A percentile compares a stretch with the other conserved stretches of the same genome.
These are phyloP conservation scores for Fusarium citri DNA, from an alignment of 2,329 filamentous ascomycete genomes.

Conservation along the genomic window DNA sequence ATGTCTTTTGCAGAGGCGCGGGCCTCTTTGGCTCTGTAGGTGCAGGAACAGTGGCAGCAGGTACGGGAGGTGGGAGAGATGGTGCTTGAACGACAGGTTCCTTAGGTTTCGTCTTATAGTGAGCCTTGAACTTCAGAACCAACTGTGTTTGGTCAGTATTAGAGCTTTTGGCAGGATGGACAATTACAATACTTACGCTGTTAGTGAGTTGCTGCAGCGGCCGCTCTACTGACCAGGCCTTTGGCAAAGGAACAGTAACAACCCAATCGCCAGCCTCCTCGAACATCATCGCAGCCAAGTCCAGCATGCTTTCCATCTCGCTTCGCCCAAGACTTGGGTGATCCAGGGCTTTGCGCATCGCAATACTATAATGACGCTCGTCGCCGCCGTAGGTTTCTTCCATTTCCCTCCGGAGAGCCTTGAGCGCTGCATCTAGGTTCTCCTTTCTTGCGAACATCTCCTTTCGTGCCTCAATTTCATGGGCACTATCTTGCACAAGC, in stretches of 20 bases:
- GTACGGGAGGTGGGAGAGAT: conserved; percentile 22
- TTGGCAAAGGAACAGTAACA: conserved; percentile 56
- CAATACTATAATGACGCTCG: conserved; percentile 54
- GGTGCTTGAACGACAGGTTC: conserved; percentile 41
- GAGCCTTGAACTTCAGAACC: conserved; percentile 54
- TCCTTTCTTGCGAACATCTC: conserved; percentile 74
- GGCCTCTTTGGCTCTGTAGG: conserved; percentile 46
- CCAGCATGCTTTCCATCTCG: conserved; percentile 57
- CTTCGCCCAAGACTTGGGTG: conserved; percentile 54
- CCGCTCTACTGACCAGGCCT: conserved; percentile 56
- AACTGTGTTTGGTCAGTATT: conserved; percentile 48
- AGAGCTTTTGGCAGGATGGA: not conserved
- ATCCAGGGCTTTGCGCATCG: conserved; percentile 58
- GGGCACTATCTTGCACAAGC: conserved; percentile 57
- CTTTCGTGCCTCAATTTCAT: conserved; percentile 67
- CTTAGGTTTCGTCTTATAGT: conserved; percentile 53
- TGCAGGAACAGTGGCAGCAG: conserved; percentile 14
- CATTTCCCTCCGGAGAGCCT: conserved; percentile 58
- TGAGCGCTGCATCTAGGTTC: conserved; percentile 68
- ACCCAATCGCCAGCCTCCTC: conserved; percentile 58
- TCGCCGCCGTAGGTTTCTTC: conserved; percentile 55
- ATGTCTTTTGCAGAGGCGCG: conserved; percentile 46
- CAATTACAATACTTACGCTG: conserved; percentile 46
- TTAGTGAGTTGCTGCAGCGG: conserved; percentile 48
- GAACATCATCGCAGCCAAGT: conserved; percentile 61